These are phyloP conservation scores for Buddleja alternifolia DNA, from an alignment of 257 asterid genomes.

Conservation along the genomic window DNA sequence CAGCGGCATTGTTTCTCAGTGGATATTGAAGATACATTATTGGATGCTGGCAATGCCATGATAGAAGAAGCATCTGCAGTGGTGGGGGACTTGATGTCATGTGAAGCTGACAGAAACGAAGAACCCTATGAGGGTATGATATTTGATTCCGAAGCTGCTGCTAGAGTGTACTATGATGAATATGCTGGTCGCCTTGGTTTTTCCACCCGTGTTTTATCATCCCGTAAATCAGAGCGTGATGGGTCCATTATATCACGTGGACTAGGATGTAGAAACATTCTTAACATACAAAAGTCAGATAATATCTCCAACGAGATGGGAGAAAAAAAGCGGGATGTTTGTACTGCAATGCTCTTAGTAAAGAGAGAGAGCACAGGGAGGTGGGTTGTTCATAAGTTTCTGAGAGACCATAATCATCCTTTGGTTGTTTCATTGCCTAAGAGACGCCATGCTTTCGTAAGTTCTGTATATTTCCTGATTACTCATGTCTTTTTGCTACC, in stretches of 20 bases:
- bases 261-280: conserved; percentile 66
- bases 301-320: conserved; percentile 41
- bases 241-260: conserved; percentile 73
- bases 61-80: conserved; percentile 41
- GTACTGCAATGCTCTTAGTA: conserved; percentile 65
- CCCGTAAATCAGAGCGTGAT: conserved; percentile 77
- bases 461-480: conserved; percentile 27
- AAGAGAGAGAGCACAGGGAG: conserved; percentile 65
- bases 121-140: conserved; percentile 72
- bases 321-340: conserved; percentile 56
- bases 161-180: conserved; percentile 59
- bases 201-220: conserved; percentile 54
- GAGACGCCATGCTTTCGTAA: conserved; percentile 56
- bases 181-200: conserved; percentile 65
- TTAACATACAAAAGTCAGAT: conserved; percentile 41
- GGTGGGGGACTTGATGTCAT: conserved; percentile 34
- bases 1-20: conserved; percentile 38
- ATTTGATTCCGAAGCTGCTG: conserved; percentile 71
- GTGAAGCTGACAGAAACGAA: conserved; percentile 40
- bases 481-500: conserved; percentile 6
- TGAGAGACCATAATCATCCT: conserved; percentile 76
- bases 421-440: conserved; percentile 52
- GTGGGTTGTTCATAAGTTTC: conserved; percentile 75
- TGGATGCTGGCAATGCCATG: conserved; percentile 43
- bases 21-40: conserved; percentile 46